Base-by-base conservation (phyloP, 192 early-diverging fungal species). In the Geranomyces michiganensis region DNA sequence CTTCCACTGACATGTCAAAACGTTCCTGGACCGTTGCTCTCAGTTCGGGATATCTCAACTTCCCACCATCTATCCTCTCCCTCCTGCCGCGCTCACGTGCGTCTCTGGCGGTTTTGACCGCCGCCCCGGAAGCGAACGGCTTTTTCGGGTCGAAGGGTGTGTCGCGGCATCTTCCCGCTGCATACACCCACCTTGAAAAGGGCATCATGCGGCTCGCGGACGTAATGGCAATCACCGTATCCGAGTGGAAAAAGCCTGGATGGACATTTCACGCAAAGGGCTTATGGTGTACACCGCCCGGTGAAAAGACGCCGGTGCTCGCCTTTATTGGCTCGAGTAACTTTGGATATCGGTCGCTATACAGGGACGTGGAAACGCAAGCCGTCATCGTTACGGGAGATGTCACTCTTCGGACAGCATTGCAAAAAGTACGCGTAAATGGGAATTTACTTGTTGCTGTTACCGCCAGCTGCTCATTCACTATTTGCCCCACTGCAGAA, bases 201-300 rank as follows among this genome's bases (percentile, higher is more conserved):
- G 75, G 85, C 33, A 91, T 95, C 76, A 81, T 92, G 51, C 76
- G 75, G 21, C 61, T 84, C 7, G 44, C 67, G 12, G 26, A 45
- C 51, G 77, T 87, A 7, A 74, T 77, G 45, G 89, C 94, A 60
- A 76, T 74, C 14, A 48, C 81, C 5, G 86, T 97, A 21, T 79
- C 84, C 41, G 96, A 98, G 79, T 98, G 93, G 74, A 72, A 76
- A 14, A 74, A 92, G 32, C 72, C 78, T 6, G 90, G 88, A 27
- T 99, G 97, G 96, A 99, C 97, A 0, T 99, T 89, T 74, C 97
- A 99, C 73, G 93, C 91, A 1, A 99, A 99, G 89, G 93, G 93
- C 17, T 66, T 96, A 2, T 96, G 93, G 94, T 81, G 89, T 51
- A 71, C 61, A 21, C 67, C 71, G 12, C 62, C 59, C 9, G 85